Evolutionary conservation across 2,329 filamentous ascomycete genomes (phyloP), one percentile per base, ranked within the genome.

Genomic region (Simplicillium aogashimaense): DNA sequence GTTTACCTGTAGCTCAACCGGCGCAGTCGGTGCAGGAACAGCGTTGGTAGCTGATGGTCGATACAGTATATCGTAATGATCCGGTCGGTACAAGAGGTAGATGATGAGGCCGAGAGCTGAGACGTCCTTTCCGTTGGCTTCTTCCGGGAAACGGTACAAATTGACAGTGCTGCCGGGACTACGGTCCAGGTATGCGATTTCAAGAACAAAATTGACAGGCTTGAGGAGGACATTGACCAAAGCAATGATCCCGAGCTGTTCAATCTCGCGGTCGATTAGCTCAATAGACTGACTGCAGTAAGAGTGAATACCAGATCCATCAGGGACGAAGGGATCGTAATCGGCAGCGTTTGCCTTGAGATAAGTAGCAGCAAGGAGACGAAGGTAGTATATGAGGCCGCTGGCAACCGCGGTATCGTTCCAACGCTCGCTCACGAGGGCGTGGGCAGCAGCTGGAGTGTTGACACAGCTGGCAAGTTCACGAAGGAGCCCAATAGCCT

Each of bases 21-120:
- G 54, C 53, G 44, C 42, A 47, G 35, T 38, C 53, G 43, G 39
- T 54, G 30, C 44, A 47, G 40, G 56, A 48, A 41, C 50, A 38
- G 43, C 45, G 35, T 47, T 43, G 35, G 43, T 37, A 7, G 45
- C 45, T 2, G 43, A 52, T 41, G 71, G 66, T 56, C 78, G 81
- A 67, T 98, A 98, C 29, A 97, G 72, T 45, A 98, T 81, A 60
- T 97, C 92, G 60, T 97, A 98, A 62, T 97, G 92, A 44, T 86
- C 87, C 33, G 67, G 94, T 57, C 66, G 80, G 74, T 65, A 89
- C 54, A 70, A 72, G 44, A 73, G 65, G 49, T 76, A 67, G 29
- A 81, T 74, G 28, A 74, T 67, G 18, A 70, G 67, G 0, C 67
- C 71, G 1, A 72, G 52, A 1, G 56, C 53, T 13, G 61, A 58